A percentile compares a stretch with the other conserved stretches of the same genome.
Conservation (phyloP, 2,329 filamentous ascomycete species). For the Aspergillus sp. region DNA sequence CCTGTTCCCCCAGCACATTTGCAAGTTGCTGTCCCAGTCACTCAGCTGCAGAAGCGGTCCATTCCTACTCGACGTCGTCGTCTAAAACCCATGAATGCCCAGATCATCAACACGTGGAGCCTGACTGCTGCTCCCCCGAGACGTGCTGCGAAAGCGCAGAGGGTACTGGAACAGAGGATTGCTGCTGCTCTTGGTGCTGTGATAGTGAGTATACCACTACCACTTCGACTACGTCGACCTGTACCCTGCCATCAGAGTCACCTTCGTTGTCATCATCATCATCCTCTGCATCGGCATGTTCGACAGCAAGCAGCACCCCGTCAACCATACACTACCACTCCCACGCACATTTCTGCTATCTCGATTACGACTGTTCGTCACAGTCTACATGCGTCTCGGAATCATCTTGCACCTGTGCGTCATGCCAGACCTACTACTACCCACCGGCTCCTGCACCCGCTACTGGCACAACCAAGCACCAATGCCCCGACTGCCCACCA, state of each 20-base stretch:
- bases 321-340: neutral
- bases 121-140: neutral
- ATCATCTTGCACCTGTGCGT: neutral
- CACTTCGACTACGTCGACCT: too few relatives aligned
- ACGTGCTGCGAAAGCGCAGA: neutral
- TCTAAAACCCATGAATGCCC: too few relatives aligned
- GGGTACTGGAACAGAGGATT: neutral
- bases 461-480: too few relatives aligned
- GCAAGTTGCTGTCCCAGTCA: neutral
- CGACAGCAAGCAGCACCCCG: neutral
- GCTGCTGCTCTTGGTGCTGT: neutral
- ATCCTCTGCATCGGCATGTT: neutral
- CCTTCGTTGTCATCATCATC: neutral
- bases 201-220: neutral
- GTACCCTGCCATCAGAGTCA: too few relatives aligned
- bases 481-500: too few relatives aligned
- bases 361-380: neutral
- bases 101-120: neutral
- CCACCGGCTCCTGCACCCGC: too few relatives aligned
- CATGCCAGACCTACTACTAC: neutral
- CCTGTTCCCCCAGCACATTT: neutral
- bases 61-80: too few relatives aligned
- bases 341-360: neutral
- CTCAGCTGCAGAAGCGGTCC: neutral
- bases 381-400: neutral